Base-by-base conservation (phyloP, 352 stramenopile species). In the Globisporangium spinosum region DNA sequence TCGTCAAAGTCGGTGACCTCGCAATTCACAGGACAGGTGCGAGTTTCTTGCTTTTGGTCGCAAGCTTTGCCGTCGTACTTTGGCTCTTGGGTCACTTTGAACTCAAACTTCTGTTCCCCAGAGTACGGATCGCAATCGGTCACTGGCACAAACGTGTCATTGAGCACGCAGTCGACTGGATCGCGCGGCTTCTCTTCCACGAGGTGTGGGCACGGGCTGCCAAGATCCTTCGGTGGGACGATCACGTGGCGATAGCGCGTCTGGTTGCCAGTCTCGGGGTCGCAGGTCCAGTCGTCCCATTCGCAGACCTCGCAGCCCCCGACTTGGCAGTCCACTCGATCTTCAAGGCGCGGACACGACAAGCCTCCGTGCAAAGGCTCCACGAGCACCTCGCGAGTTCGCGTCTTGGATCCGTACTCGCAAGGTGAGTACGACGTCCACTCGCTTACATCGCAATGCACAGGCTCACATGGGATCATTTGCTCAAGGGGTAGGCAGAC, bases 91-190 rank as follows among this genome's bases (percentile, higher is more conserved):
- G 58, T 55, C 20, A 86, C 67, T 9, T 45, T 27, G 8, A 77
- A 74, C 10, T 65, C 69, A 25, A 78, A 73, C 2, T 60, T 78
- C 64, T 83, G 80, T 22, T 32, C 63, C 1, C 73, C 70, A 3
- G 72, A 76, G 0, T 8, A 43, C 1, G 57, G 54, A 62, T 82
- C 13, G 67, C 40, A 27, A 67, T 70, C 61, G 56, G 75, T 2
- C 43, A 51, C 1, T 55, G 64, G 63, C 64, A 82, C 77, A 73
- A 89, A 38, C 38, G 70, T 85, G 13, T 68, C 67, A 23, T 70
- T 68, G 53, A 83, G 68, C 9, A 79, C 68, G 57, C 82, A 90
- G 64, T 89, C 70, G 43, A 88, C 65, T 20, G 58, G 29, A n/a
- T 78, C 67, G 9, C 80, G 87, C 13, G 57, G 45, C 5, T 66